Base-by-base conservation (phyloP, 1,284 basidiomycete species). In the Naganishia sp. region DNA sequence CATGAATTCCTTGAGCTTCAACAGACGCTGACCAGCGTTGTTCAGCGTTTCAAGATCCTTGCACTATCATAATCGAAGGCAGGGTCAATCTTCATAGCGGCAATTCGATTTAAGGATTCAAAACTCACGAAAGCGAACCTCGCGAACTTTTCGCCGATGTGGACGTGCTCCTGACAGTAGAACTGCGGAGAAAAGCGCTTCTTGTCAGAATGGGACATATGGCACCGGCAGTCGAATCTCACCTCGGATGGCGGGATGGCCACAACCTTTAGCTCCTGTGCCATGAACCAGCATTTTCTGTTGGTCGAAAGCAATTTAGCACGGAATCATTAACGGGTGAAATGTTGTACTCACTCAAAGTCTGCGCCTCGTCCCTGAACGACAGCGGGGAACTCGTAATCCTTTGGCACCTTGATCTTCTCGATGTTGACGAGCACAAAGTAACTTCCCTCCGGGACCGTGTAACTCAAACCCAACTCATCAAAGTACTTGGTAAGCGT, bases 221-320 rank as follows among this genome's bases (percentile, higher is more conserved):
- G 13, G 2, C 7, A 39, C 35, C 7, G 7, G 35, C 35, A 3
- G 35, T 13, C 23, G 18, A 21, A 42, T 77, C 84, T 74, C 72
- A 77, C 90, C 85, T 94, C 93, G 82, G 92, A 94, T 65, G 93
- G 90, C 6, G 93, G 93, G 69, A 96, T 96, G 15, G 88, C 87
- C 46, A 93, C 94, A 23, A 96, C 93, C 23, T 90, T 90, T 49
- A 94, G 79, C 75, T 92, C 88, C 78, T 88, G 82, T 0, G 91
- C 92, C 70, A 94, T 88, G 81, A 93, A 94, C 92, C 92, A 95
- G 75, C 88, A 89, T 35, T 89, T 88, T 73, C 90, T 92, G 63
- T 18, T 18, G 13, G 41, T 43, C 31, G 43, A 3, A 9, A 5
- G 5, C 18, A 23, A 31, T 15, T 32, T 23, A 51, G 35, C 17